Evolutionary conservation across 352 stramenopile species (phyloP).

Genomic region (Pythium insidiosum): DNA sequence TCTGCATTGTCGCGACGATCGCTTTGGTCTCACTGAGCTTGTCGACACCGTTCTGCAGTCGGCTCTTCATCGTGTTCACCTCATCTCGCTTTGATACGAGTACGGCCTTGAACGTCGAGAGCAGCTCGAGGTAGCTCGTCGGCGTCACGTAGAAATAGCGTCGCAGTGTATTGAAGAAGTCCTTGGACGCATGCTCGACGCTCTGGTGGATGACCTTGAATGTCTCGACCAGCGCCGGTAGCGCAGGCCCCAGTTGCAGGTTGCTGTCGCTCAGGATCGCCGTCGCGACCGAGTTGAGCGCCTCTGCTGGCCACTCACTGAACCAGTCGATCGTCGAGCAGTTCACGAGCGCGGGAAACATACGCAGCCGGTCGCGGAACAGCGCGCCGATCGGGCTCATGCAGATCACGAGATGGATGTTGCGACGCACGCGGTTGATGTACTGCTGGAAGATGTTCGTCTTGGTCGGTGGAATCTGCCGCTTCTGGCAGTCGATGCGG

Average conservation of each 20-base stretch:
- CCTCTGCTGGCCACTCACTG: conserved; percentile 81
- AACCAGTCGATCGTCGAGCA: conserved; percentile 88
- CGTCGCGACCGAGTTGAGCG: conserved; percentile 73
- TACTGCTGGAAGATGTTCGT: conserved; percentile 95
- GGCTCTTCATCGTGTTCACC: conserved; percentile 80
- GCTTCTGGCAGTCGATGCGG: conserved; percentile 89
- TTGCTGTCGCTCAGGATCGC: conserved; percentile 82
- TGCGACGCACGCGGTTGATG: conserved; percentile 86
- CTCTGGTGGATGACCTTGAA: conserved; percentile 90
- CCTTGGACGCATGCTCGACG: conserved; percentile 75
- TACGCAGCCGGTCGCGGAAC: conserved; percentile 76
- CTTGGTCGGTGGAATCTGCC: conserved; percentile 87
- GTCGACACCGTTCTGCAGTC: conserved; percentile 82
- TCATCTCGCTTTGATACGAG: conserved; percentile 87
- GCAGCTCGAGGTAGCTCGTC: conserved; percentile 88
- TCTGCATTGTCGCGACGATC: conserved; percentile 80
- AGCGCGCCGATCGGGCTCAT: conserved; percentile 78
- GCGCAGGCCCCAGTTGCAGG: conserved; percentile 42
- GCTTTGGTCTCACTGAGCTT: conserved; percentile 79
- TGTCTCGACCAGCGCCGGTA: conserved; percentile 55
- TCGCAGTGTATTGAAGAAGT: conserved; percentile 82
- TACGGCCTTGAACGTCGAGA: conserved; percentile 89
- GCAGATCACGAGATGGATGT: conserved; percentile 89
- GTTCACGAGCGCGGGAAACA: conserved; percentile 87
- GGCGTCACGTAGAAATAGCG: conserved; percentile 92